Evolutionary conservation across 2,329 filamentous ascomycete species (phyloP).

Genomic region (Plenodomus biglobosus): DNA sequence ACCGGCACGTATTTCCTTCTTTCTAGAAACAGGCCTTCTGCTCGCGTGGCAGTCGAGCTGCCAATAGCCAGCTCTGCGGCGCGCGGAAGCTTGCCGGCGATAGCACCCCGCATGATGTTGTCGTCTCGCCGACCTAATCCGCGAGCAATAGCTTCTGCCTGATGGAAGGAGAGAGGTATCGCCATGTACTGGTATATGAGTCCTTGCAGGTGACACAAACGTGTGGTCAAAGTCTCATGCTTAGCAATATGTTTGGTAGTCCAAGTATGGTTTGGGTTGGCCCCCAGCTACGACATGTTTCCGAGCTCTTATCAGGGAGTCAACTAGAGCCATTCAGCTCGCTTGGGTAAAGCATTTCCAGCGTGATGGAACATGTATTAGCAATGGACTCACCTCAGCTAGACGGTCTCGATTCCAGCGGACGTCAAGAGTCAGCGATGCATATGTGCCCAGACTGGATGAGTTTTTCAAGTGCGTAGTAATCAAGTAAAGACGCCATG

Average conservation of each 20-base stretch:
- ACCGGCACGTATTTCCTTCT: slow-evolving; percentile 14
- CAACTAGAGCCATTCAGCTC: neutral
- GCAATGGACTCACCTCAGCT: no score
- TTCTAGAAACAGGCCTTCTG: slow-evolving; percentile 11
- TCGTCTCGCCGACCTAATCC: slow-evolving; percentile 7
- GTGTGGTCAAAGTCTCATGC: slow-evolving; percentile 2
- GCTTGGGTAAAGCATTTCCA: neutral
- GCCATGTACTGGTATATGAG: slow-evolving; percentile 11
- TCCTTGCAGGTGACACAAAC: slow-evolving; percentile 1
- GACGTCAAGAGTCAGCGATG: no score
- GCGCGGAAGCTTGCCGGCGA: slow-evolving; percentile 15
- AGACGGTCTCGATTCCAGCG: no score
- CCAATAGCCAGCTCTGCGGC: slow-evolving; percentile 14
- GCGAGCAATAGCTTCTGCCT: neutral
- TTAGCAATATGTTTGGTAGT: neutral
- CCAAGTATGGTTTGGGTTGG: no score
- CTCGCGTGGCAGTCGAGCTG: slow-evolving; percentile 3
- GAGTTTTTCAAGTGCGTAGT: no score
- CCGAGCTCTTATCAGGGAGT: no score
- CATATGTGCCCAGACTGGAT: no score
- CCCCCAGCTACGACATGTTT: no score
- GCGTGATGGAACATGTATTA: no score
- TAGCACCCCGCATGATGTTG: slow-evolving; percentile 14
- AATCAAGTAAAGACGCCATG: no score
- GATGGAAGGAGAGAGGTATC: slow-evolving; percentile 4